These are phyloP conservation scores for Annulohypoxylon maeteangense DNA, from an alignment of 495 filamentous ascomycete species.

Conservation along the genomic window DNA sequence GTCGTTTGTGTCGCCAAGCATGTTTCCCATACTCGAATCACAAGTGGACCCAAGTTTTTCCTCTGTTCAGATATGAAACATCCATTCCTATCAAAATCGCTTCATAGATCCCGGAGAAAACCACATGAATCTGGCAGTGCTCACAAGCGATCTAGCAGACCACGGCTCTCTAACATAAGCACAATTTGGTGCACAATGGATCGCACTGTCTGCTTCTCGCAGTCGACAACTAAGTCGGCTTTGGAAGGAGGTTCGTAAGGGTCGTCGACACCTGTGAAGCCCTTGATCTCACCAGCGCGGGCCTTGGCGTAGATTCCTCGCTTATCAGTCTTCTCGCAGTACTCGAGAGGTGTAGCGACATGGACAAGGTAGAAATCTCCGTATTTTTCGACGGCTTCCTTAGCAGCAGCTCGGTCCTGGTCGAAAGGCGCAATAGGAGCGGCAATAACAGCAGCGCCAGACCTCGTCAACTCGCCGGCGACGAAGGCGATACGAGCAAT, in stretches of 20 bases:
- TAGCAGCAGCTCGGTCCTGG: constrained; percentile 74
- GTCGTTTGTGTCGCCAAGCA: neutral
- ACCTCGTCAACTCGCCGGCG: constrained; percentile 89
- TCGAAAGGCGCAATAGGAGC: constrained; percentile 98
- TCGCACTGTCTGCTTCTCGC: constrained; percentile 85
- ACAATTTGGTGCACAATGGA: constrained; percentile 97
- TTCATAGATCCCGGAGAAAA: neutral
- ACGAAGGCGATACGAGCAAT: constrained; percentile 97
- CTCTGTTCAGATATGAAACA: constrained; percentile 6
- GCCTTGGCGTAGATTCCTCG: constrained; percentile 88
- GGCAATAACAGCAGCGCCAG: constrained; percentile 94
- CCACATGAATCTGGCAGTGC: neutral
- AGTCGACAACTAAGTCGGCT: constrained; percentile 85
- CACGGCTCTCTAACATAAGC: constrained; percentile 87
- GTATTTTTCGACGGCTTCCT: constrained; percentile 84
- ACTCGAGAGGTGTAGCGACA: constrained; percentile 90
- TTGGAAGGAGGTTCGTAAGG: constrained; percentile 90
- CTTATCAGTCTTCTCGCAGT: constrained; percentile 95
- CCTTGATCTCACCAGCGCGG: constrained; percentile 91
- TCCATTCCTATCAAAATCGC: neutral
- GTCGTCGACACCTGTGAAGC: constrained; percentile 98
- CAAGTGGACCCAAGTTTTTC: constrained; percentile 4
- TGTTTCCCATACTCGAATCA: neutral
- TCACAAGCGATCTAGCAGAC: constrained; percentile 74
- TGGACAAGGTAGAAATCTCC: constrained; percentile 95